Percentiles rank a stretch among this genome's conserved stretches.
Conservation (phyloP, 345 rosid species). For the Gossypium stocksii region DNA sequence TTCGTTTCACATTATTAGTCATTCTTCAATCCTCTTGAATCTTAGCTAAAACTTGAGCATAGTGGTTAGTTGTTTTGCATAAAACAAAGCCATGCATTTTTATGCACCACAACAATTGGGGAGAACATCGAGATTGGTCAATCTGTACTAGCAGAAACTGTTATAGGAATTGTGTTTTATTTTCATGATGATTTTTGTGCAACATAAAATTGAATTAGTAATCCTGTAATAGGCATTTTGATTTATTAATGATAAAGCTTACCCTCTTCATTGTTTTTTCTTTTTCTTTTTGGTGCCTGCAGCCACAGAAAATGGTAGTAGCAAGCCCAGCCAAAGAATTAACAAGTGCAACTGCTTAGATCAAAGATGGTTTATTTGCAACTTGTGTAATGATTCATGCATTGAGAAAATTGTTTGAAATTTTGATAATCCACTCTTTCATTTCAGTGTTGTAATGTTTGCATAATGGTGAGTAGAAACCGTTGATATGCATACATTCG, state of each 20-base stretch:
- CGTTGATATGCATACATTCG: too few species aligned
- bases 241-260: neutral
- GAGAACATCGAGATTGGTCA: neutral
- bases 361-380: neutral
- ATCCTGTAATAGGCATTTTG: neutral
- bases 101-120: neutral
- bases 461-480: neutral
- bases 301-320: slow-evolving; percentile 44
- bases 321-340: slow-evolving; percentile 30
- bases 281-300: slow-evolving; percentile 7
- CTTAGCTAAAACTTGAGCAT: neutral
- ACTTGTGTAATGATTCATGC: neutral
- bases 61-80: neutral
- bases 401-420: neutral
- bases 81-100: neutral
- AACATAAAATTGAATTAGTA: neutral
- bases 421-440: neutral
- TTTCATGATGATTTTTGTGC: neutral
- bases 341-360: slow-evolving; percentile 31
- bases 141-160: neutral
- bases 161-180: neutral
- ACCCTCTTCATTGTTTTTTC: neutral
- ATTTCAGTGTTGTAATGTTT: neutral
- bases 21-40: neutral
- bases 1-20: neutral